Conservation (phyloP, 306 rosid genomes). For the Rubus parviflorus region DNA sequence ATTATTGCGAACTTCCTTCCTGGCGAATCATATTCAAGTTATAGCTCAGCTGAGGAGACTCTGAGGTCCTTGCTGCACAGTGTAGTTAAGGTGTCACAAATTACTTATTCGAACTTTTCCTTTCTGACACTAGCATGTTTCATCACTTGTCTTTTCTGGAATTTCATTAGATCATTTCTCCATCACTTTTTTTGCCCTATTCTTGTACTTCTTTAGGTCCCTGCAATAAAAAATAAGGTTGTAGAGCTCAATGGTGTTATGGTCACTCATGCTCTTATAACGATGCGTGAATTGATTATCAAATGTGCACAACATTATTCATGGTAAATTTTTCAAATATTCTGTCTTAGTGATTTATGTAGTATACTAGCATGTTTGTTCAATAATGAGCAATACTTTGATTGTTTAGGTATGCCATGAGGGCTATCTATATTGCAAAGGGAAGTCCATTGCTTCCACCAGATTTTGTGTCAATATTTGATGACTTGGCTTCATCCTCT, state of each 20-base stretch:
- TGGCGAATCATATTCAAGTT: slow-evolving; percentile 78
- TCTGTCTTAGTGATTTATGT: slow-evolving; percentile 18
- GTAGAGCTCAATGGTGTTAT: slow-evolving; percentile 92
- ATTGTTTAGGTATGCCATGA: slow-evolving; percentile 81
- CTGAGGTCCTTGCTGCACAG: slow-evolving; percentile 87
- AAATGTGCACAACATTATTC: slow-evolving; percentile 95
- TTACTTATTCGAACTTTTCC: slow-evolving; percentile 1
- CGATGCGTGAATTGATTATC: slow-evolving; percentile 72
- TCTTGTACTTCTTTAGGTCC: slow-evolving; percentile 59
- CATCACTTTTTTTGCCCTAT: slow-evolving; percentile 1
- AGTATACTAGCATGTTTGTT: background rate
- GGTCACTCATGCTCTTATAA: slow-evolving; percentile 88
- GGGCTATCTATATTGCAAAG: slow-evolving; percentile 95
- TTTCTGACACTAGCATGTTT: slow-evolving; percentile 9
- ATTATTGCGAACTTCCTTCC: slow-evolving; percentile 85
- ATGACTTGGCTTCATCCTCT: slow-evolving; percentile 92
- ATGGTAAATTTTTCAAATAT: slow-evolving; percentile 54
- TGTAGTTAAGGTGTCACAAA: slow-evolving; percentile 73
- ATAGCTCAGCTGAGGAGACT: slow-evolving; percentile 91
- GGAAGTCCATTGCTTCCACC: slow-evolving; percentile 97
- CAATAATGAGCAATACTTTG: slow-evolving; percentile 30
- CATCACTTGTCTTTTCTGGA: slow-evolving; percentile 5
- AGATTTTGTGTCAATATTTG: slow-evolving; percentile 92
- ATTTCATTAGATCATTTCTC: background rate
- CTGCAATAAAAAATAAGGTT: slow-evolving; percentile 76